These are phyloP conservation scores for Xylaria sp. DNA, from an alignment of 495 filamentous ascomycete species.

Conservation along the genomic window DNA sequence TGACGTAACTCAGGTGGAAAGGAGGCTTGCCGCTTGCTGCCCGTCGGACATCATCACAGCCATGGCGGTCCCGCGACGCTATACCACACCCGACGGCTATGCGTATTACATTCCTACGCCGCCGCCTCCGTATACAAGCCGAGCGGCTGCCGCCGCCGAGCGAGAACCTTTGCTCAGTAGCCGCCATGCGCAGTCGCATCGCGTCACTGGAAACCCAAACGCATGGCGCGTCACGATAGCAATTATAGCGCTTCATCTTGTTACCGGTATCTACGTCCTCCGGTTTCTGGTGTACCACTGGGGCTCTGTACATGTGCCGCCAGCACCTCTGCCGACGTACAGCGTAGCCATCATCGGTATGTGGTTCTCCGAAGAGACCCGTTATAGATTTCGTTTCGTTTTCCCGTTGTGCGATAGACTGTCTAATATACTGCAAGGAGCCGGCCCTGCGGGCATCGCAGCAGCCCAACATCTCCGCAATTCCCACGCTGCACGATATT, in stretches of 20 bases:
- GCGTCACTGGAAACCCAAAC: background rate
- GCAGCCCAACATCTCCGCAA: conserved; percentile 33
- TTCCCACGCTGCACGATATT: conserved; percentile 1
- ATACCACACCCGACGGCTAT: background rate
- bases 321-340: conserved; percentile 24
- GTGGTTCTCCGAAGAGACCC: background rate
- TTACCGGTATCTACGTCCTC: background rate
- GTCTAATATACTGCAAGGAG: conserved; percentile 26
- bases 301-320: background rate
- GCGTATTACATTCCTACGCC: background rate
- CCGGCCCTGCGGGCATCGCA: conserved; percentile 40
- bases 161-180: background rate
- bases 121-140: background rate
- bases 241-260: background rate
- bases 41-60: no score
- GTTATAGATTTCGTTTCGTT: background rate
- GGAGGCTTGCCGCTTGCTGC: no score
- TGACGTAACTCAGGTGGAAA: background rate
- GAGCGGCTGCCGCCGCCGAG: background rate
- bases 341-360: conserved; percentile 38
- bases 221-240: background rate
- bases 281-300: background rate
- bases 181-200: background rate
- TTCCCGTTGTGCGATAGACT: background rate
- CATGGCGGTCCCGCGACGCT: background rate